A percentile compares a stretch with the other conserved stretches of the same genome.
These are phyloP conservation scores for Aspergillus sp. DNA, from an alignment of 2,329 filamentous ascomycete species.

Conservation along the genomic window DNA sequence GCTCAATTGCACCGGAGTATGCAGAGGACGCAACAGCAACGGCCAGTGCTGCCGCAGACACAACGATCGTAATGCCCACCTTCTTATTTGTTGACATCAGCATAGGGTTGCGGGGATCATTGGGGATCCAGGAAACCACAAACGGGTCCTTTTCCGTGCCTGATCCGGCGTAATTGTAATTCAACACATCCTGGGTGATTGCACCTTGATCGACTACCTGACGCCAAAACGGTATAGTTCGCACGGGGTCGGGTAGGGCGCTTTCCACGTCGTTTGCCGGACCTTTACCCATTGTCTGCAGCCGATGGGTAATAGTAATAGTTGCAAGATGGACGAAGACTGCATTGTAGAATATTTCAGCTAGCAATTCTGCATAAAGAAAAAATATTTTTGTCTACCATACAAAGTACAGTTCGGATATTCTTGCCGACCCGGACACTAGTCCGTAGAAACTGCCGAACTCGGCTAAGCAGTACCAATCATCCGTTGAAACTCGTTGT, in stretches of 20 bases:
- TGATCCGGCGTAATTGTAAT: constrained; percentile 49
- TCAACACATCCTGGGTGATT: constrained; percentile 50
- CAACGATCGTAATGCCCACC: constrained; percentile 57
- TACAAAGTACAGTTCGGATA: no score
- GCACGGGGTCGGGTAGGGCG: neutral
- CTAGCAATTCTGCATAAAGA: no score
- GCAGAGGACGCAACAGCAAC: constrained; percentile 64
- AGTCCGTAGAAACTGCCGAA: no score
- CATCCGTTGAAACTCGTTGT: no score
- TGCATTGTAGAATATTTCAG: neutral
- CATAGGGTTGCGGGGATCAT: constrained; percentile 61
- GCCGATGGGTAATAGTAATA: no score
- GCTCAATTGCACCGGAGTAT: constrained; percentile 18
- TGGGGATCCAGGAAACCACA: constrained; percentile 57
- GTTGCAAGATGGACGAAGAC: neutral
- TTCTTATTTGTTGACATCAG: constrained; percentile 50
- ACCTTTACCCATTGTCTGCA: neutral
- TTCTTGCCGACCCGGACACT: no score
- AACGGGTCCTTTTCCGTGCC: constrained; percentile 62
- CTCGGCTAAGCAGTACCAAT: no score
- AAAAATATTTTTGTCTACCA: no score
- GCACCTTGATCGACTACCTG: constrained; percentile 52
- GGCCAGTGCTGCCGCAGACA: constrained; percentile 58
- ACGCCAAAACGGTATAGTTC: constrained; percentile 37
- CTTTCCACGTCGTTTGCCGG: neutral